A percentile compares a stretch with the other conserved stretches of the same genome.
Conservation (phyloP, 305 asterid species). For the Plantago coronopus region DNA sequence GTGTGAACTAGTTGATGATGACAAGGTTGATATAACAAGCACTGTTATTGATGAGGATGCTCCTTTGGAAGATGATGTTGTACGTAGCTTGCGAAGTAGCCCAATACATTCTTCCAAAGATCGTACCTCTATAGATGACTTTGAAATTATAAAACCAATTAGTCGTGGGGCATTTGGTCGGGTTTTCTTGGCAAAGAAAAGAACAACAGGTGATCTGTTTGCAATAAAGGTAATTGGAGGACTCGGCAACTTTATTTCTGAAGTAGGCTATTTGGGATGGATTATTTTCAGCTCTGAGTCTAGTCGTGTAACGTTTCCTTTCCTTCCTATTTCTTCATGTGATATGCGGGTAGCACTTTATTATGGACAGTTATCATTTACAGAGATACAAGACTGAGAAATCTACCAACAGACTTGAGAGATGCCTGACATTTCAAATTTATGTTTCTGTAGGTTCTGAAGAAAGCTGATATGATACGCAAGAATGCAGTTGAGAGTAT, state of each 20-base stretch:
- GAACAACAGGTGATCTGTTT: conserved; percentile 94
- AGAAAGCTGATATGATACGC: conserved; percentile 98
- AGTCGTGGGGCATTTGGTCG: conserved; percentile 99
- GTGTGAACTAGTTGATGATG: conserved; percentile 94
- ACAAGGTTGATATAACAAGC: conserved; percentile 84
- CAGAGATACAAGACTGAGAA: not conserved
- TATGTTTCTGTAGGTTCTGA: conserved; percentile 68
- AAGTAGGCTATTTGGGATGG: conserved; percentile 8
- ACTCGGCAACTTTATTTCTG: conserved; percentile 14
- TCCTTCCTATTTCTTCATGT: not conserved
- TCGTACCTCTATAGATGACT: conserved; percentile 97
- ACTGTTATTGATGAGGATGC: conserved; percentile 96
- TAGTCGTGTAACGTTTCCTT: too few species aligned
- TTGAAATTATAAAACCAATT: conserved; percentile 96
- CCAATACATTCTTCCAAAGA: conserved; percentile 85
- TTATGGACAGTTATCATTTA: not conserved
- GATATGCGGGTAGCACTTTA: not conserved
- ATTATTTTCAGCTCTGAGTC: conserved; percentile 13
- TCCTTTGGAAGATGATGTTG: conserved; percentile 95
- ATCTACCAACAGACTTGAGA: conserved; percentile 7
- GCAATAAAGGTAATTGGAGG: conserved; percentile 77
- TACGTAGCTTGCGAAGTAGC: conserved; percentile 94
- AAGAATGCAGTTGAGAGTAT: conserved; percentile 99
- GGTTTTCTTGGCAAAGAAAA: conserved; percentile 94
- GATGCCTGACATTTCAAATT: conserved; percentile 20